Percentiles rank a stretch among this genome's conserved stretches.
Evolutionary conservation across 2,329 filamentous ascomycete genomes (phyloP).

Genomic region (Ceratocystis cacaofunesta): DNA sequence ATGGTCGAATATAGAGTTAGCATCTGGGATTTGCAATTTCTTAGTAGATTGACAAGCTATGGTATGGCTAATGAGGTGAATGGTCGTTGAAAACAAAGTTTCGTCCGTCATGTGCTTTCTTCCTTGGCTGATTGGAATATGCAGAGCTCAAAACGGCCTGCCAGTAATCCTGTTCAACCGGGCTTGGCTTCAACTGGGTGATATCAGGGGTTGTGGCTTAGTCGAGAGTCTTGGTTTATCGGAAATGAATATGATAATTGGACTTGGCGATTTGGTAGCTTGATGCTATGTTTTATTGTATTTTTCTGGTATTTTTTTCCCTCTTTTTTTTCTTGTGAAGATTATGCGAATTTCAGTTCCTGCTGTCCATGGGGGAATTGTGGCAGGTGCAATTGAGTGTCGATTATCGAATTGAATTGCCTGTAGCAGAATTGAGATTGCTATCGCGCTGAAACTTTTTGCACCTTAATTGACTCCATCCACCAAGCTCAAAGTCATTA

Average conservation of each 20-base stretch:
- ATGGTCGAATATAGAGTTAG: slow-evolving; percentile 4
- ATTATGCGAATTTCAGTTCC: background rate
- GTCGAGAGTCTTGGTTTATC: slow-evolving; percentile 4
- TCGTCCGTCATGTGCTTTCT: background rate
- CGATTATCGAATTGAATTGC: background rate
- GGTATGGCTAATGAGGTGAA: background rate
- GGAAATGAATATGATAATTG: background rate
- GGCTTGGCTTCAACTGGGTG: background rate
- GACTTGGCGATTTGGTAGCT: background rate
- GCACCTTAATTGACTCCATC: background rate
- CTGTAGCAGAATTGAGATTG: background rate
- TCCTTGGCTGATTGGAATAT: background rate
- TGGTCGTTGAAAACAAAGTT: background rate
- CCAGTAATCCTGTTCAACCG: background rate
- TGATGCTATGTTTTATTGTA: background rate
- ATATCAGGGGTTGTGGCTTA: background rate
- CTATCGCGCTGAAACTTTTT: background rate
- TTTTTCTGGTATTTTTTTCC: background rate
- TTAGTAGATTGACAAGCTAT: background rate
- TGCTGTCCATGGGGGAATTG: background rate
- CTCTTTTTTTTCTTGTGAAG: background rate
- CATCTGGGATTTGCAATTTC: background rate
- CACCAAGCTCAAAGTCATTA: background rate
- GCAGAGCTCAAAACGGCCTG: background rate
- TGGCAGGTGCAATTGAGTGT: background rate